Base-by-base conservation (phyloP, 2,329 filamentous ascomycete genomes). In the Aspergillus fischeri region DNA sequence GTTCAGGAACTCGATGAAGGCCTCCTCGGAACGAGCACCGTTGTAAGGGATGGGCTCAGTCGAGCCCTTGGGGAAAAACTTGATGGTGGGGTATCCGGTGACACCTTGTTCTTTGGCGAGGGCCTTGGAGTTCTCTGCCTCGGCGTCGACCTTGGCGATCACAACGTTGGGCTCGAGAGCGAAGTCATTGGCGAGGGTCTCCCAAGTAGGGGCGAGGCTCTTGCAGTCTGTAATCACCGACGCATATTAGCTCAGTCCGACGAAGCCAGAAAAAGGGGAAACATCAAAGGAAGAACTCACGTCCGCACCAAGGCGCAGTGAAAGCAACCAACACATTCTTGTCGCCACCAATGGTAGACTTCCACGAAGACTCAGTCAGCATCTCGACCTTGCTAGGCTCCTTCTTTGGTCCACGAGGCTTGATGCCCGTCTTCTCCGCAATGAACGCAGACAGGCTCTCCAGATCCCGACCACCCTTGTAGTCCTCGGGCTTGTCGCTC, bases 261-360 rank as follows among this genome's bases (percentile, higher is more conserved):
- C 17, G 32, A 53, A 52, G 56, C 41, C 58, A 14, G 56, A 52
- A 50, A 57, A 28, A 38, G 21, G n/a, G 32, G 44, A 53, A 25
- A 47, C 20, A 47, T 25, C 60, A 35, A 25, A 51, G 27, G 51
- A 11, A 57, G 51, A 65, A 89, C 92, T 78, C 85, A 97, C 94
- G 93, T 75, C 93, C 93, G 78, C 94, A 99, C 94, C 93, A 97
- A 53, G 94, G 92, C 53, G 94, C 93, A 66, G 95, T 99, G 77
- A 99, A 99, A 49, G 95, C 92, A 73, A 99, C 92, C 55, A 99
- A 77, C 21, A 96, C 91, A 76, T 95, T 83, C 83, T 96, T 92
- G 62, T 96, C 90, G 52, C 86, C 82, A 62, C 93, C 93, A 78
- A 97, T 81, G 58, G 84, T 80, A 72, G 87, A 80, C 76, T 86